A percentile compares a stretch with the other conserved stretches of the same genome.
These are phyloP conservation scores for Daldinia grandis DNA, from an alignment of 495 filamentous ascomycete genomes.

Conservation along the genomic window DNA sequence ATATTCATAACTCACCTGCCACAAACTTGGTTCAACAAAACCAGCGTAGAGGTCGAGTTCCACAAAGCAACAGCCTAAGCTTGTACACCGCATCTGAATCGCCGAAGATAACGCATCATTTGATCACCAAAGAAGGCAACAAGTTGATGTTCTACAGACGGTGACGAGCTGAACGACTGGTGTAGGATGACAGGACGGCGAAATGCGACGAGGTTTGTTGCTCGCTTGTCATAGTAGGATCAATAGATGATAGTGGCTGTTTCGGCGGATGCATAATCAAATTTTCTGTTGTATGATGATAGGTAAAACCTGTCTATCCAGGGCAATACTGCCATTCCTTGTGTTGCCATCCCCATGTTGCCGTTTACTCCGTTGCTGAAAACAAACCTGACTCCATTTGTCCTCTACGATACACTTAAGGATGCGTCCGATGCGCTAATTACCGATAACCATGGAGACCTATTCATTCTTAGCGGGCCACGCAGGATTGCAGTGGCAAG, in stretches of 20 bases:
- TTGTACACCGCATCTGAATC: slow-evolving; percentile 11
- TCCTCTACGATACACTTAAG: slow-evolving; percentile 22
- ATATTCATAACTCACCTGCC: neutral
- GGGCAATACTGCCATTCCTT: slow-evolving; percentile 3
- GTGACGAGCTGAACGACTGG: neutral
- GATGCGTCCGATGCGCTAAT: slow-evolving; percentile 18
- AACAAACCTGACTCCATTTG: slow-evolving; percentile 27
- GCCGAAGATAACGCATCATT: neutral
- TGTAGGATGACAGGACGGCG: slow-evolving; percentile 1
- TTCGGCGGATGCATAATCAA: neutral
- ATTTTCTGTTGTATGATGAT: neutral
- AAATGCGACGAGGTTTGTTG: neutral
- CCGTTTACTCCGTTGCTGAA: slow-evolving; percentile 14
- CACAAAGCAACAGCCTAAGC: neutral
- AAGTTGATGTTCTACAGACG: neutral
- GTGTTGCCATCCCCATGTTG: neutral
- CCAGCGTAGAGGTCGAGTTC: neutral
- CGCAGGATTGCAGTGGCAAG: neutral
- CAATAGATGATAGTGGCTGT: neutral
- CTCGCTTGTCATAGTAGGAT: neutral
- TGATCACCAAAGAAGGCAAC: neutral
- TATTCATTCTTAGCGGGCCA: slow-evolving; percentile 5
- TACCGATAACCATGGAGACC: slow-evolving; percentile 43
- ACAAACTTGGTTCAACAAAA: slow-evolving; percentile 1
- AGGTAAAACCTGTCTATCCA: neutral